A percentile compares a stretch with the other conserved stretches of the same genome.
These are phyloP conservation scores for Trichoderma erinaceum DNA, from an alignment of 495 filamentous ascomycete genomes.

Conservation along the genomic window DNA sequence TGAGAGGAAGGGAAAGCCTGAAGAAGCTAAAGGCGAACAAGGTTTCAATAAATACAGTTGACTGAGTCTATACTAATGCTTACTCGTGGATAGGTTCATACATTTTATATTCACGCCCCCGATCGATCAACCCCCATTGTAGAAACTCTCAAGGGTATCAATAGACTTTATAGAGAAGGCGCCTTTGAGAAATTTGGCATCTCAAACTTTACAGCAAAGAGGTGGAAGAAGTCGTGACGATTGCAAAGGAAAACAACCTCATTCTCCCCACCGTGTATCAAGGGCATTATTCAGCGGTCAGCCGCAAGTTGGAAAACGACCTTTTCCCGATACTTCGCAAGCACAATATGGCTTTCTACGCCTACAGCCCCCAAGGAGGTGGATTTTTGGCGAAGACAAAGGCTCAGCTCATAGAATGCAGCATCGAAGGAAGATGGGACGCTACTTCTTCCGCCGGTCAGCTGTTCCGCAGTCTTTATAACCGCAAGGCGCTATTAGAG, in stretches of 20 bases:
- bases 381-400: slow-evolving; percentile 37
- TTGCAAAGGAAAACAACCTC: slow-evolving; percentile 46
- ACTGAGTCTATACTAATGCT: background rate
- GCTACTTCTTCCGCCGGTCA: slow-evolving; percentile 18
- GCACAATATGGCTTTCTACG: slow-evolving; percentile 41
- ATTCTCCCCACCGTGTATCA: slow-evolving; percentile 57
- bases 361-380: slow-evolving; percentile 44
- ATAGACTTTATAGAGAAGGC: slow-evolving; percentile 44
- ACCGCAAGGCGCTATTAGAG: slow-evolving; percentile 32
- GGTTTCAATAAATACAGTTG: background rate
- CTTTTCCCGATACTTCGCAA: slow-evolving; percentile 44
- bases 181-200: slow-evolving; percentile 42
- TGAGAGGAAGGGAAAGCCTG: background rate
- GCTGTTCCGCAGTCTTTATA: slow-evolving; percentile 40
- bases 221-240: slow-evolving; percentile 45
- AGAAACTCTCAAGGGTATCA: slow-evolving; percentile 42
- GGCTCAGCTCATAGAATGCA: slow-evolving; percentile 22
- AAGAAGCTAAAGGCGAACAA: background rate
- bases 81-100: slow-evolving; percentile 39
- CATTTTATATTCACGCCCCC: slow-evolving; percentile 48
- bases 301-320: slow-evolving; percentile 38
- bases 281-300: slow-evolving; percentile 58
- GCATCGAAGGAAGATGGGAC: slow-evolving; percentile 31
- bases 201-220: slow-evolving; percentile 48
- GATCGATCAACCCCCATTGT: slow-evolving; percentile 42